These are phyloP conservation scores for Botryotinia calthae DNA, from an alignment of 2,329 filamentous ascomycete genomes.

Conservation along the genomic window DNA sequence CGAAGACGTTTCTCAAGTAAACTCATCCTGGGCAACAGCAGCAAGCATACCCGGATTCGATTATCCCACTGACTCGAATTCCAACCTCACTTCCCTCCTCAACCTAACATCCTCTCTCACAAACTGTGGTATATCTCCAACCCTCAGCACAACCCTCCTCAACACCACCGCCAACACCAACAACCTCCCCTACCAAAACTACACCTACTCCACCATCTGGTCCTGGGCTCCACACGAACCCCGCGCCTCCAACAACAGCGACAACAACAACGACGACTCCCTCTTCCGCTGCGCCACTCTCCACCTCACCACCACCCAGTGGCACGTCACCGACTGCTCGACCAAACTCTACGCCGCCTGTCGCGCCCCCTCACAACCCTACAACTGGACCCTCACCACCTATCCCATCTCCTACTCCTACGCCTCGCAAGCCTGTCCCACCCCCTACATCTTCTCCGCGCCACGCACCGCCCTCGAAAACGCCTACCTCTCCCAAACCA, in stretches of 20 bases:
- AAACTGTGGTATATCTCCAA: conserved; percentile 58
- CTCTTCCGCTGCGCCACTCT: conserved; percentile 53
- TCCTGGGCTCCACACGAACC: conserved; percentile 59
- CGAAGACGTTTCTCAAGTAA: conserved; percentile 43
- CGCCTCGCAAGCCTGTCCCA: conserved; percentile 48
- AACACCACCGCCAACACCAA: conserved; percentile 50
- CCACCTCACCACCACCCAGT: conserved; percentile 48
- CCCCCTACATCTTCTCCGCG: conserved; percentile 50
- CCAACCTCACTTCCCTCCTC: conserved; percentile 38
- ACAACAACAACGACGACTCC: conserved; percentile 31
- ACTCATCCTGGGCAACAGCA: conserved; percentile 53
- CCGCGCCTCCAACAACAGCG: conserved; percentile 34
- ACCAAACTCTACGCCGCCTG: conserved; percentile 54
- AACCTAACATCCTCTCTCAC: conserved; percentile 44
- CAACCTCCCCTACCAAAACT: conserved; percentile 48
- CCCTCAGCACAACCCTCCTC: conserved; percentile 55
- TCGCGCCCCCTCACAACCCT: conserved; percentile 52
- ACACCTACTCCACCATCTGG: conserved; percentile 53
- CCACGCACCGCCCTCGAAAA: conserved; percentile 65
- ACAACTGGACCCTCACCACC: conserved; percentile 54
- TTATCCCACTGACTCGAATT: conserved; percentile 33
- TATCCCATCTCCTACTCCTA: conserved; percentile 44
- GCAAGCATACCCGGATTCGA: conserved; percentile 36
- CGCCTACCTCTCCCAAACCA: conserved; percentile 47
- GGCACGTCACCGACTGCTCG: conserved; percentile 57